phyloP scores from a whole-genome alignment of 805 yeast genomes.

The Komagataella populi region DNA sequence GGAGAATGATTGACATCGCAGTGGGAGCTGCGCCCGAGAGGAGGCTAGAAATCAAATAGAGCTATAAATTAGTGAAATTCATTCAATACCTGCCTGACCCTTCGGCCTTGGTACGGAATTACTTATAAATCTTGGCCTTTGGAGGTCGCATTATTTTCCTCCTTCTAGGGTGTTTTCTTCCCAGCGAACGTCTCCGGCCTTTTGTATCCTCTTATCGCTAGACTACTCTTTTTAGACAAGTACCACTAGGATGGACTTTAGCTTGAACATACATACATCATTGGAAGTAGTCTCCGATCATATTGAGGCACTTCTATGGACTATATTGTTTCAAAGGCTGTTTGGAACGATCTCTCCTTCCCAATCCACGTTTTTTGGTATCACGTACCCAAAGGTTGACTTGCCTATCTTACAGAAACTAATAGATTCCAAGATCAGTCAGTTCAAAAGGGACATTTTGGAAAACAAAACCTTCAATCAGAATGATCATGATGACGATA shows the following conservation, averaged over 20 bases:
- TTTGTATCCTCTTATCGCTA: background rate
- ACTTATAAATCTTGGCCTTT: background rate
- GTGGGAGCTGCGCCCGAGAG: too few species aligned
- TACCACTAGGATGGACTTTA: slow-evolving; percentile 26
- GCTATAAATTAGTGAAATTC: too few species aligned
- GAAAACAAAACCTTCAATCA: background rate
- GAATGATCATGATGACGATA: background rate
- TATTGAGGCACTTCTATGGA: slow-evolving; percentile 46
- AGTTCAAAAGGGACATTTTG: slow-evolving; percentile 9
- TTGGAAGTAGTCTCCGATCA: slow-evolving; percentile 40
- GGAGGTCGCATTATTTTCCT: background rate
- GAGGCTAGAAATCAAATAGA: too few species aligned
- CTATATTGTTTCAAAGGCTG: slow-evolving; percentile 55
- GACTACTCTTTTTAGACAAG: background rate
- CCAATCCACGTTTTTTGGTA: slow-evolving; percentile 38
- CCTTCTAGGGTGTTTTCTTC: background rate
- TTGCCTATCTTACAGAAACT: slow-evolving; percentile 33
- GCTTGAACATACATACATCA: slow-evolving; percentile 34
- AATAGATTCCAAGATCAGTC: slow-evolving; percentile 20
- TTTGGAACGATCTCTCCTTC: slow-evolving; percentile 52
- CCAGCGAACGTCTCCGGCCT: background rate
- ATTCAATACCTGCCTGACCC: background rate
- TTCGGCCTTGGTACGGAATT: background rate
- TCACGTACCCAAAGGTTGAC: slow-evolving; percentile 41
- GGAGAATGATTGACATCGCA: too few species aligned